phyloP scores from a whole-genome alignment of 202 grass and related monocot species.

The Carex arenaria region DNA sequence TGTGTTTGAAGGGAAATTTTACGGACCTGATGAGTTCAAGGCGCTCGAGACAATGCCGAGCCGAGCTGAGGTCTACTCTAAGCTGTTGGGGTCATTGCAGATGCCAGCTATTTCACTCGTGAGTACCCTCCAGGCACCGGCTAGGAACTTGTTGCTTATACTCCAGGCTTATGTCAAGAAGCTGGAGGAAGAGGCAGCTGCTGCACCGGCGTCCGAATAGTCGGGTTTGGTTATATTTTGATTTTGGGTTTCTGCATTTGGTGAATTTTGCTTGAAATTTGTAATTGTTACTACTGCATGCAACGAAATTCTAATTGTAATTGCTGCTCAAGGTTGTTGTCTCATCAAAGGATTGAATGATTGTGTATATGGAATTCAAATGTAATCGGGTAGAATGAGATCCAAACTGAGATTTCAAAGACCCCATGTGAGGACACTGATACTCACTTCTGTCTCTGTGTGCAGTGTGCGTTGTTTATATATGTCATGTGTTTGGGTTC shows the following conservation, averaged over 20 bases:
- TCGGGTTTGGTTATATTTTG: background rate
- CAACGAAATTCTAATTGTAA: background rate
- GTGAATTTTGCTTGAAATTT: background rate
- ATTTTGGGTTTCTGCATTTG: background rate
- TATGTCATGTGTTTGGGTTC: too few relatives aligned
- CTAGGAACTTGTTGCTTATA: slow-evolving; percentile 50
- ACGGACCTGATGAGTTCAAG: slow-evolving; percentile 67
- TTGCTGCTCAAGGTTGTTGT: background rate
- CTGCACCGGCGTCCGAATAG: slow-evolving; percentile 3
- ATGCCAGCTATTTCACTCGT: slow-evolving; percentile 57
- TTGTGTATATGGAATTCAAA: background rate
- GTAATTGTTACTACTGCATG: slow-evolving; percentile 16
- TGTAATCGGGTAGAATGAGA: too few relatives aligned
- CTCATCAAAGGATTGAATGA: background rate
- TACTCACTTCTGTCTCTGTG: too few relatives aligned
- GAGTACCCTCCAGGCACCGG: slow-evolving; percentile 63
- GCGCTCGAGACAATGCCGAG: slow-evolving; percentile 82
- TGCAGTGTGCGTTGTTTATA: too few relatives aligned
- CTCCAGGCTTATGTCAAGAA: slow-evolving; percentile 70
- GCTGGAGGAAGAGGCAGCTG: slow-evolving; percentile 44
- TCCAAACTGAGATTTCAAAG: background rate
- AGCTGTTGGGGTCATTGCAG: slow-evolving; percentile 65
- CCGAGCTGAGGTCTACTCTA: slow-evolving; percentile 58
- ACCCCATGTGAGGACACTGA: too few relatives aligned
- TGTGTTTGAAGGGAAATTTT: slow-evolving; percentile 84